A percentile compares a stretch with the other conserved stretches of the same genome.
Conservation (phyloP, 2,329 filamentous ascomycete genomes). For the Metarhizium robertsii region DNA sequence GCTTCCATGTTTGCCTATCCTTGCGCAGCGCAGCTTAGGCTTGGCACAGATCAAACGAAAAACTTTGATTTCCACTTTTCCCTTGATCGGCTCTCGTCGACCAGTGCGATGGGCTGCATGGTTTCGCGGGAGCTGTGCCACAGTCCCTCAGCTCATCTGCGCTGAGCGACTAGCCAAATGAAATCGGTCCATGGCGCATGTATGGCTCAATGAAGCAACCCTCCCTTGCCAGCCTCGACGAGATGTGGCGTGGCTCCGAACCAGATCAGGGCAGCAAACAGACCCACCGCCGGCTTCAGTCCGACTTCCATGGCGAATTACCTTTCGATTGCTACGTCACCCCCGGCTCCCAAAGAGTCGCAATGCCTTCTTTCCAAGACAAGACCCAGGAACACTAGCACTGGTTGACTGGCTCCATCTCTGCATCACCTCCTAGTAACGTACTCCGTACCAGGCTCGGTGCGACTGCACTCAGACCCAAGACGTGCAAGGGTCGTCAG, state of each 20-base stretch:
- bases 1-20: background rate
- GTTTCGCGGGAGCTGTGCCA: background rate
- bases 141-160: background rate
- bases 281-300: background rate
- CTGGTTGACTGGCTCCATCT: background rate
- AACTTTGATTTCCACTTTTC: background rate
- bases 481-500: background rate
- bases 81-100: background rate
- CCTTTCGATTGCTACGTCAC: slow-evolving; percentile 1
- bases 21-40: background rate
- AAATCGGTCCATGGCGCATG: background rate
- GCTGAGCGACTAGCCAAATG: background rate
- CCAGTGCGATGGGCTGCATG: background rate
- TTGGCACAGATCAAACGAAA: background rate
- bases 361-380: too few relatives aligned
- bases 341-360: background rate
- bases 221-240: background rate
- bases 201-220: background rate
- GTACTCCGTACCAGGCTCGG: background rate
- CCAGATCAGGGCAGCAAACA: slow-evolving; percentile 1
- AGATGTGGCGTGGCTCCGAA: background rate
- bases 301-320: background rate
- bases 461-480: background rate
- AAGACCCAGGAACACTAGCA: background rate
- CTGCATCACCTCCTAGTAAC: background rate